phyloP scores from a whole-genome alignment of 208 protist genomes.

The Borovskyia barvae region DNA sequence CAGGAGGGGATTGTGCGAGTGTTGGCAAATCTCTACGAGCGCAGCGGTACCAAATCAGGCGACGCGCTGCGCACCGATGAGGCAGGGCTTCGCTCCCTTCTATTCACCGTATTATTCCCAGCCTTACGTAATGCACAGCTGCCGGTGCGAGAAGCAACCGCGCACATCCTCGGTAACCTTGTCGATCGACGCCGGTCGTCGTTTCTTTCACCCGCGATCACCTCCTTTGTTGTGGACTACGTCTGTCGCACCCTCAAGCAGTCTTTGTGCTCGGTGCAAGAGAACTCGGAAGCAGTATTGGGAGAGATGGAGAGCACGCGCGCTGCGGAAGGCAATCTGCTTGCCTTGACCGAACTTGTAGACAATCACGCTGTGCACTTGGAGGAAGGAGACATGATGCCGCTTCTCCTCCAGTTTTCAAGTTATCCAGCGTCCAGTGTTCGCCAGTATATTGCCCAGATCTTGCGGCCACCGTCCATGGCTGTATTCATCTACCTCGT shows the following conservation, averaged over 20 bases:
- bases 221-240: conserved; percentile 26
- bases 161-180: conserved; percentile 29
- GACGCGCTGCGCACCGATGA: conserved; percentile 20
- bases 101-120: conserved; percentile 45
- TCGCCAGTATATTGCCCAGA: conserved; percentile 69
- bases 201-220: conserved; percentile 19
- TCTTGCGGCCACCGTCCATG: conserved; percentile 46
- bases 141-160: conserved; percentile 58
- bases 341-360: conserved; percentile 28
- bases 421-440: conserved; percentile 69
- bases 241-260: conserved; percentile 23
- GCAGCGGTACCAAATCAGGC: conserved; percentile 12
- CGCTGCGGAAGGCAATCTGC: conserved; percentile 47
- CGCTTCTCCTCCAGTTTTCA: conserved; percentile 49
- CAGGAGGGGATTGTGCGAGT: conserved; percentile 27
- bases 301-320: conserved; percentile 24
- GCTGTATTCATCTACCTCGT: conserved; percentile 44
- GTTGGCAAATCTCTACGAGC: conserved; percentile 16
- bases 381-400: conserved; percentile 7
- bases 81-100: conserved; percentile 23
- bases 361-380: conserved; percentile 12
- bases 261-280: conserved; percentile 2
- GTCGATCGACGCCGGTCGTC: conserved; percentile 10
- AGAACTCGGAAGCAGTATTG: neutral
- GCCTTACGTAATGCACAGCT: conserved; percentile 52